Conservation (phyloP, 768 basidiomycete species). For the Tricholoma saponaceum region DNA sequence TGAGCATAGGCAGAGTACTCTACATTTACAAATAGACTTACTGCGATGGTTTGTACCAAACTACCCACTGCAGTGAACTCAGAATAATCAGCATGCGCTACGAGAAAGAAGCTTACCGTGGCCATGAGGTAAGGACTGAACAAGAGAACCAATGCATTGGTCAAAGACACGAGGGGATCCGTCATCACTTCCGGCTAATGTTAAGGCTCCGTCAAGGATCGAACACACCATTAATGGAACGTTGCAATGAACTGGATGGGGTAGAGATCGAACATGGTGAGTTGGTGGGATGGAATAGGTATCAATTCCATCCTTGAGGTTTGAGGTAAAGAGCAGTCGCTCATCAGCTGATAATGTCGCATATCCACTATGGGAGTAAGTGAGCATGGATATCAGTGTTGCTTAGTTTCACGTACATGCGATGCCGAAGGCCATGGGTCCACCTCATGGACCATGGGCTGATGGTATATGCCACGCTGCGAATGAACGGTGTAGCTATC, state of each 20-base stretch:
- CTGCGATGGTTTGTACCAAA: neutral
- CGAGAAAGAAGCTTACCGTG: neutral
- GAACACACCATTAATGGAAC: neutral
- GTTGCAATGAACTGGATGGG: neutral
- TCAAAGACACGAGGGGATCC: neutral
- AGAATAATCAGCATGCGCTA: neutral
- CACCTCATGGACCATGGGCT: neutral
- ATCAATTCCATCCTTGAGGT: neutral
- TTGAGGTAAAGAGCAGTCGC: neutral
- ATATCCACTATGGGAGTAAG: neutral
- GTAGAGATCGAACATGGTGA: neutral
- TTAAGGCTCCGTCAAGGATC: neutral
- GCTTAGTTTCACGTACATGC: neutral
- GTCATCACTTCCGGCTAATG: neutral
- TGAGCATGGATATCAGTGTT: neutral
- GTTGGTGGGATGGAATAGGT: neutral
- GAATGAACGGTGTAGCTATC: neutral
- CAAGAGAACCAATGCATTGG: neutral
- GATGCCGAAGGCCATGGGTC: neutral
- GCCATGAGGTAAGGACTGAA: neutral
- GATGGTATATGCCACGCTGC: neutral
- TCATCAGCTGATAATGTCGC: neutral
- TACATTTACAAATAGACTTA: neutral
- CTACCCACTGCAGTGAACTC: neutral
- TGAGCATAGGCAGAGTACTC: neutral